A percentile compares a stretch with the other conserved stretches of the same genome.
Evolutionary conservation across 345 rosid species (phyloP).

Genomic region (Melaleuca quinquenervia): DNA sequence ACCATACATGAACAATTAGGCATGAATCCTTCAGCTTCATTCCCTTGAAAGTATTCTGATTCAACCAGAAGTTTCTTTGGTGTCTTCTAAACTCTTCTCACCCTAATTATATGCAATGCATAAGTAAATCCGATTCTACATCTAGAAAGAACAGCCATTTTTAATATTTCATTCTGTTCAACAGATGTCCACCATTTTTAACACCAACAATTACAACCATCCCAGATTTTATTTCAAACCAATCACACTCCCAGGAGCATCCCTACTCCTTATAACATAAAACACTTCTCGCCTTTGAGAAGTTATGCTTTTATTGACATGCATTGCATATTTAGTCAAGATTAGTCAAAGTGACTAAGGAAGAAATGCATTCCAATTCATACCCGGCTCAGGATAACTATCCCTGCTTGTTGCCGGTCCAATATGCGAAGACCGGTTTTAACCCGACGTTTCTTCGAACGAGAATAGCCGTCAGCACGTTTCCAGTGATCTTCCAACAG

Average conservation of each 20-base stretch:
- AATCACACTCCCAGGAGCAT: background rate
- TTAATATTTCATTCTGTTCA: background rate
- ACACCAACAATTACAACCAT: background rate
- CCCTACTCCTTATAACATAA: background rate
- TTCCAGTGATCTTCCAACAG: slow-evolving; percentile 60
- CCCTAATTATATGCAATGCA: background rate
- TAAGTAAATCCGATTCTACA: background rate
- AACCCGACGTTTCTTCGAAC: slow-evolving; percentile 7
- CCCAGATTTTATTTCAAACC: background rate
- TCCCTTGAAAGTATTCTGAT: background rate
- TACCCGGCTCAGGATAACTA: slow-evolving; percentile 80
- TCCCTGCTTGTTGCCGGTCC: slow-evolving; percentile 53
- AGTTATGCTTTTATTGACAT: background rate
- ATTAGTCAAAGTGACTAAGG: background rate
- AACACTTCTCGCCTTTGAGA: background rate
- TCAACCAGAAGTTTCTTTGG: background rate
- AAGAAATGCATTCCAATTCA: background rate
- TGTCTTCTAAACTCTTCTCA: background rate
- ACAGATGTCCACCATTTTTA: background rate
- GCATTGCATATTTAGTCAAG: rapidly evolving
- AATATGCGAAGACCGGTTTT: slow-evolving; percentile 51
- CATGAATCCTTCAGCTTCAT: background rate
- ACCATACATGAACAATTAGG: background rate
- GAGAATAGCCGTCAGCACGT: slow-evolving; percentile 22
- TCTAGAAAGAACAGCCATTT: background rate